phyloP scores from a whole-genome alignment of 2,329 filamentous ascomycete genomes.

The Trichoderma sp. region DNA sequence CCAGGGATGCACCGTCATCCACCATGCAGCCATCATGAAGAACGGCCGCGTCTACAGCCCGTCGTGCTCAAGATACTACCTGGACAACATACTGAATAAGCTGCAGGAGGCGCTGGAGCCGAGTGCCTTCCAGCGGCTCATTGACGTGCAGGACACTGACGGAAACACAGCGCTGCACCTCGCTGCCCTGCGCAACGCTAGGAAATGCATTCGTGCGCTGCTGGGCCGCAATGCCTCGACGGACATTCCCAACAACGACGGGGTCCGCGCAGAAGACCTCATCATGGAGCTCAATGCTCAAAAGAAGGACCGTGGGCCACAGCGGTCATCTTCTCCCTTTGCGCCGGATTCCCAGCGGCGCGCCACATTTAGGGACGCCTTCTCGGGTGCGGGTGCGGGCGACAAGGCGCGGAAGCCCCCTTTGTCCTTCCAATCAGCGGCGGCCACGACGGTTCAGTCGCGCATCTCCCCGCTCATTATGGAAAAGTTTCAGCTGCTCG shows the following conservation, averaged over 20 bases:
- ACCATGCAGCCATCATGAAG: conserved; percentile 89
- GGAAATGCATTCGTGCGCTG: conserved; percentile 82
- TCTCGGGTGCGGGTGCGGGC: conserved; percentile 45
- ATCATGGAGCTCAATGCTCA: conserved; percentile 73
- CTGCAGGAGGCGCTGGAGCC: conserved; percentile 75
- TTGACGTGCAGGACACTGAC: conserved; percentile 80
- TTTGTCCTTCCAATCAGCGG: conserved; percentile 56
- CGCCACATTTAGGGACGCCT: conserved; percentile 52
- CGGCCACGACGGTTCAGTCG: conserved; percentile 66
- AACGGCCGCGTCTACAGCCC: conserved; percentile 78
- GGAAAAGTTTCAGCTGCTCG: conserved; percentile 70
- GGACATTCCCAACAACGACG: conserved; percentile 77
- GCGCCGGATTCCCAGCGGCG: conserved; percentile 60
- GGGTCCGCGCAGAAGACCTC: conserved; percentile 80
- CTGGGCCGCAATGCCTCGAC: conserved; percentile 77
- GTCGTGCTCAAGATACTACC: conserved; percentile 86
- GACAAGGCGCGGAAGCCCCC: conserved; percentile 42
- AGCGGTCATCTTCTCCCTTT: conserved; percentile 74
- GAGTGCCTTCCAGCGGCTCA: conserved; percentile 70
- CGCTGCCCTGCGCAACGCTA: conserved; percentile 76
- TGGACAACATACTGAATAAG: conserved; percentile 86
- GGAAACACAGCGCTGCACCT: conserved; percentile 83
- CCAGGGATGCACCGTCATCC: conserved; percentile 83
- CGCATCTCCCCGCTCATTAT: conserved; percentile 68
- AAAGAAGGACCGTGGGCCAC: conserved; percentile 63